Evolutionary conservation across 768 basidiomycete genomes (phyloP).

Genomic region (Cystofilobasidium capitatum): DNA sequence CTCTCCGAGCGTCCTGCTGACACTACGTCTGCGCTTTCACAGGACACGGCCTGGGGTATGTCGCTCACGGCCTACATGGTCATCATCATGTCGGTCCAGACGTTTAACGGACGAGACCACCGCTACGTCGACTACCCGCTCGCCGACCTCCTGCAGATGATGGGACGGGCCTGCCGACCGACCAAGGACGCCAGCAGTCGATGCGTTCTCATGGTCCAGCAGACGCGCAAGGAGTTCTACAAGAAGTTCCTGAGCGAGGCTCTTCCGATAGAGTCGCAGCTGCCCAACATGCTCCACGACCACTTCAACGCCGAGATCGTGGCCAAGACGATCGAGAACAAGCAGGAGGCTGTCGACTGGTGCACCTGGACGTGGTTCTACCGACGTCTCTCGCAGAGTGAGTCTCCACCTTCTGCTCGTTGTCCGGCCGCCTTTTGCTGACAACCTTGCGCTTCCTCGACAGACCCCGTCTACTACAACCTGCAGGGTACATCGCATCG

Average conservation of each 20-base stretch:
- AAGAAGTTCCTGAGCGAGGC: conserved; percentile 96
- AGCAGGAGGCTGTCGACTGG: conserved; percentile 86
- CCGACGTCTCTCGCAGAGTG: conserved; percentile 82
- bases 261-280: conserved; percentile 91
- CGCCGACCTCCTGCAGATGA: conserved; percentile 98
- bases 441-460: not conserved
- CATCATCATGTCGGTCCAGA: conserved; percentile 98
- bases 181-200: conserved; percentile 76
- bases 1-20: not conserved
- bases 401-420: conserved; percentile 6
- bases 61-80: conserved; percentile 95
- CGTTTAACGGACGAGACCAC: conserved; percentile 92
- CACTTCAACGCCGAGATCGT: conserved; percentile 98
- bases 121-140: conserved; percentile 97
- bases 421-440: conserved; percentile 52
- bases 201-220: conserved; percentile 94
- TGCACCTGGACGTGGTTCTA: conserved; percentile 98
- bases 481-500: conserved; percentile 83
- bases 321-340: conserved; percentile 97
- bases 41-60: conserved; percentile 95
- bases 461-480: conserved; percentile 37
- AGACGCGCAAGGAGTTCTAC: conserved; percentile 96
- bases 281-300: conserved; percentile 86
- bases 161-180: conserved; percentile 94
- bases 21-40: not conserved